Evolutionary conservation across 352 stramenopile species (phyloP).

Genomic region (Globisporangium emineosum): DNA sequence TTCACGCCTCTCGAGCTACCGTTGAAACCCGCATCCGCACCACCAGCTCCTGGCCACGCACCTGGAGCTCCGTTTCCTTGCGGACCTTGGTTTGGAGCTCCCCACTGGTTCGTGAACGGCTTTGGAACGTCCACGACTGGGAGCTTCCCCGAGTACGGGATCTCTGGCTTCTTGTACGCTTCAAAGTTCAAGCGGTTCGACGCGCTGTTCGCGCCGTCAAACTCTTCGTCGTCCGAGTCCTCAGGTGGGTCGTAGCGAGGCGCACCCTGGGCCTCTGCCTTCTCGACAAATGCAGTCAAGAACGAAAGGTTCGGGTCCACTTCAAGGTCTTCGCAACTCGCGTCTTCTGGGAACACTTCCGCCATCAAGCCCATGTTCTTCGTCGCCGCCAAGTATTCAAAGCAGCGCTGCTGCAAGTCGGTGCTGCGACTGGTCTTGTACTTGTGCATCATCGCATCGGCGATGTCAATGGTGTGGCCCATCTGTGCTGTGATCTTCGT

Average conservation of each 20-base stretch:
- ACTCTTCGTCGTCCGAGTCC: slow-evolving; percentile 95
- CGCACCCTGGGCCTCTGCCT: slow-evolving; percentile 90
- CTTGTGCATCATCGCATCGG: slow-evolving; percentile 95
- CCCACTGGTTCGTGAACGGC: slow-evolving; percentile 67
- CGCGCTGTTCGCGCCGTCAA: slow-evolving; percentile 57
- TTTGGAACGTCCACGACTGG: slow-evolving; percentile 51
- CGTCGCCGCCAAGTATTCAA: slow-evolving; percentile 96
- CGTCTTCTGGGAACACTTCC: slow-evolving; percentile 96
- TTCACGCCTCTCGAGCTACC: slow-evolving; percentile 38
- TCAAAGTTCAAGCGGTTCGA: slow-evolving; percentile 83
- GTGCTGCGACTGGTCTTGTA: slow-evolving; percentile 95
- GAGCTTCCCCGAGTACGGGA: slow-evolving; percentile 80
- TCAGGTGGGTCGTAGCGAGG: slow-evolving; percentile 93
- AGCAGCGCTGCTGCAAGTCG: slow-evolving; percentile 98
- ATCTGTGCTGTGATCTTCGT: slow-evolving; percentile 98
- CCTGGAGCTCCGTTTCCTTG: slow-evolving; percentile 20
- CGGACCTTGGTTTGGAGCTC: slow-evolving; percentile 20
- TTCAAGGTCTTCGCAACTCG: slow-evolving; percentile 93
- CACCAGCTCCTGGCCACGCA: slow-evolving; percentile 31
- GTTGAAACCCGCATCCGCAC: slow-evolving; percentile 39
- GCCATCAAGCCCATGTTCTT: slow-evolving; percentile 90
- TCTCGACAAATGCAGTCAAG: slow-evolving; percentile 93
- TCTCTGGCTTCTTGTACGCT: slow-evolving; percentile 89
- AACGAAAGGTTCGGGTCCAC: slow-evolving; percentile 96
- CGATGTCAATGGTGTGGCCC: slow-evolving; percentile 84